Evolutionary conservation across 2,329 filamentous ascomycete species (phyloP).

Genomic region (Immersiporthe knoxdaviesiana): DNA sequence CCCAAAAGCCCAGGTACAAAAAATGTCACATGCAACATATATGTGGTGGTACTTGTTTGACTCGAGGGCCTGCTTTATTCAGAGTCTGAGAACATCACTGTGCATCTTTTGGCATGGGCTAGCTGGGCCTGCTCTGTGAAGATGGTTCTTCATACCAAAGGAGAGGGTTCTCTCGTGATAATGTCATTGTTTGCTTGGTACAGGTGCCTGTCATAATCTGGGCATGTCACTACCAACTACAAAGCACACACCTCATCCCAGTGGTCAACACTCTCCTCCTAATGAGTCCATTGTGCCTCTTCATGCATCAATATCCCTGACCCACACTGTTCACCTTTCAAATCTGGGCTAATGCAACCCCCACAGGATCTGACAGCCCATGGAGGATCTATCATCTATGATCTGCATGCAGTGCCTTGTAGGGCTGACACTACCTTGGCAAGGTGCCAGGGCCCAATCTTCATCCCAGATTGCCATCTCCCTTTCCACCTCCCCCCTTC

Average conservation of each 20-base stretch:
- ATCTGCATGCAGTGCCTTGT: slow-evolving; percentile 12
- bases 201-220: neutral
- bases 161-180: neutral
- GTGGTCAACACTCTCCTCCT: neutral
- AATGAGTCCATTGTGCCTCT: neutral
- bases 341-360: slow-evolving; percentile 25
- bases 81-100: neutral
- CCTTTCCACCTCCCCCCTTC: neutral
- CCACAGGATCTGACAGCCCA: slow-evolving; percentile 20
- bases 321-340: neutral
- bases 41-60: neutral
- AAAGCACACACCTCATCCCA: neutral
- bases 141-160: neutral
- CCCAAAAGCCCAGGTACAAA: neutral
- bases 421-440: slow-evolving; percentile 20
- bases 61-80: neutral
- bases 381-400: slow-evolving; percentile 7
- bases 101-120: too few species aligned
- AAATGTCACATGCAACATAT: neutral
- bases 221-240: neutral
- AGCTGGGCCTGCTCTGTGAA: neutral
- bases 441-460: neutral
- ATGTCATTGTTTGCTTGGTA: neutral
- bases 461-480: neutral
- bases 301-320: slow-evolving; percentile 5